Conservation (phyloP, 1,284 basidiomycete genomes). For the Butyriboletus appendiculatus region DNA sequence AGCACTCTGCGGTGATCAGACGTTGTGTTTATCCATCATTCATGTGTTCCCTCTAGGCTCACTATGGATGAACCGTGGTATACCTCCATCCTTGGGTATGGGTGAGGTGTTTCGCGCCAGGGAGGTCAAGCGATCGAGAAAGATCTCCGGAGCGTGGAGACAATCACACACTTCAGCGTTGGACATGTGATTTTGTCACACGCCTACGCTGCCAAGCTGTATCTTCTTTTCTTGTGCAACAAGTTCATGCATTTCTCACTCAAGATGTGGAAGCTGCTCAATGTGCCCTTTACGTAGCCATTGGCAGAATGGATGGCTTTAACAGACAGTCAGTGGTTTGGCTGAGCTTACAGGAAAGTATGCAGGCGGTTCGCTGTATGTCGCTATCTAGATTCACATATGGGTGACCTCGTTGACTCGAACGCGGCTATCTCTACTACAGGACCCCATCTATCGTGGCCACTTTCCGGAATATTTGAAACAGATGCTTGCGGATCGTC, state of each 20-base stretch:
- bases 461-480: slow-evolving; percentile 66
- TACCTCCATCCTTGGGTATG: slow-evolving; percentile 68
- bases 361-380: slow-evolving; percentile 61
- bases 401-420: not conserved
- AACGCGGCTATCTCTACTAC: slow-evolving; percentile 22
- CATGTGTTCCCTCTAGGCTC: slow-evolving; percentile 42
- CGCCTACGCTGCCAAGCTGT: slow-evolving; percentile 63
- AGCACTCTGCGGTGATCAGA: slow-evolving; percentile 11
- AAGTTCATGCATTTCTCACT: not conserved
- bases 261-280: slow-evolving; percentile 65
- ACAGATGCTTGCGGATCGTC: slow-evolving; percentile 59
- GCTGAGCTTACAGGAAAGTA: slow-evolving; percentile 18
- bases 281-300: slow-evolving; percentile 62
- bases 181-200: slow-evolving; percentile 74
- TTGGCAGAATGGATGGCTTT: slow-evolving; percentile 45
- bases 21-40: slow-evolving; percentile 8
- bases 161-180: slow-evolving; percentile 43
- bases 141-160: slow-evolving; percentile 51
- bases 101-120: slow-evolving; percentile 65
- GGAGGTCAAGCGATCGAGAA: slow-evolving; percentile 59
- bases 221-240: slow-evolving; percentile 26
- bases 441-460: slow-evolving; percentile 76
- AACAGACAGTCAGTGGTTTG: not conserved
- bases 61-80: slow-evolving; percentile 79
- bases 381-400: slow-evolving; percentile 5